phyloP scores from a whole-genome alignment of 768 basidiomycete genomes.

The Lentinula aciculospora region DNA sequence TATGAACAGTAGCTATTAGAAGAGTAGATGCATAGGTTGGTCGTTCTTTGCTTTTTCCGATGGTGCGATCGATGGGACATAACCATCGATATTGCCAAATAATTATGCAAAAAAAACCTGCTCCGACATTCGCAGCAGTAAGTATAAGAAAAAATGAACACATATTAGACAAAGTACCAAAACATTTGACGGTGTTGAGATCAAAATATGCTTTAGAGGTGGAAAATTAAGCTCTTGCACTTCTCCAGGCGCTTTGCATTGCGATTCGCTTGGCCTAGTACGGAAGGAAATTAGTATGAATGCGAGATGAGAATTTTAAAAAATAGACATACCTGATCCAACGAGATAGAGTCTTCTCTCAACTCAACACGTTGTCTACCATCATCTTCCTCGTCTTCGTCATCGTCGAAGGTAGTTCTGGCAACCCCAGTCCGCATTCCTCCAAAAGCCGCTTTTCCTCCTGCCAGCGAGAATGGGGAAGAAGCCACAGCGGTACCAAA shows the following conservation, averaged over 20 bases:
- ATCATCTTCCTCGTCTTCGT: constrained; percentile 59
- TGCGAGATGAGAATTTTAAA: background rate
- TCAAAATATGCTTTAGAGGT: background rate
- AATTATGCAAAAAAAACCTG: background rate
- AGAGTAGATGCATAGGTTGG: background rate
- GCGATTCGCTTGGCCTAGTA: constrained; percentile 74
- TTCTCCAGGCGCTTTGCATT: constrained; percentile 87
- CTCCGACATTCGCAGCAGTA: background rate
- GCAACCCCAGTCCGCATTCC: constrained; percentile 48
- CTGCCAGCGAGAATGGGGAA: constrained; percentile 75
- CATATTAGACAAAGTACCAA: background rate
- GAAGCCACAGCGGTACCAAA: constrained; percentile 79
- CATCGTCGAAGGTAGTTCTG: constrained; percentile 48
- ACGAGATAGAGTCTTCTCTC: constrained; percentile 77
- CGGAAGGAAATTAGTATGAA: constrained; percentile 6
- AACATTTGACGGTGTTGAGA: background rate
- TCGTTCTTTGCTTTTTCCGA: background rate
- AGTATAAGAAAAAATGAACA: background rate
- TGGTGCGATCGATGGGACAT: background rate
- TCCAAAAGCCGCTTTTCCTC: constrained; percentile 81
- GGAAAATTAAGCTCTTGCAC: constrained; percentile 43
- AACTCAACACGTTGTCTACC: constrained; percentile 72
- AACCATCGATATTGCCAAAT: background rate
- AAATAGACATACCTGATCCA: constrained; percentile 72
- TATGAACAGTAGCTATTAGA: background rate